Evolutionary conservation across 139 green algal genomes (phyloP), one percentile per base, ranked within the genome.

Genomic region (Chlamydomonas schloesseri): DNA sequence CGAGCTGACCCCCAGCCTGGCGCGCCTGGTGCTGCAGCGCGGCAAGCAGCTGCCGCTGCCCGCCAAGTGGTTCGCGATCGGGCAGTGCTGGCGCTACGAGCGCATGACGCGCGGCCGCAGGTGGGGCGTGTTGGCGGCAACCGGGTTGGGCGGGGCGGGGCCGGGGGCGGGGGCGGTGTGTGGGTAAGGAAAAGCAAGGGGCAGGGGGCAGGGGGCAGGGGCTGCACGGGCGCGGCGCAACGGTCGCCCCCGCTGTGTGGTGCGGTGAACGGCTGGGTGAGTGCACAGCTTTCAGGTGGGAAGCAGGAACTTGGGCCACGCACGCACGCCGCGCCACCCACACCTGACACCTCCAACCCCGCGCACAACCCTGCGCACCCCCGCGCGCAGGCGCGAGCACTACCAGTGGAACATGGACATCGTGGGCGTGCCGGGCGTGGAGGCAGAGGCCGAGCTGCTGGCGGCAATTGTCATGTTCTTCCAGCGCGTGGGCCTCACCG

Each of bases 391-490:
- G 90, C 92, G 97, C 10, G 97, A 99, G 95, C 98, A 99, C 90
- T 99, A 98, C 83, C 97, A 99, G 88, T 99, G 97, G 93, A 99
- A 99, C 93, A 99, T 99, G 97, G 98, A 99, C 92, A 96, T 99
- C 72, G 89, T 99, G 8, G 96, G 96, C 13, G 96, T 98, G 50
- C 70, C 95, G n/a, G 95, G 90, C 57, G 90, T 89, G 72, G 72
- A 86, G 88, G 98, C 98, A 8, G 98, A 99, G 91, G 98, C 95
- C 50, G 98, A 99, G 94, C 93, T 99, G 72, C 91, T 99, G 73
- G 91, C 94, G 4, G 98, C 98, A 33, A 96, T 99, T 20, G 91
- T 90, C 0, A 85, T 90, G n/a, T 98, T 99, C 81, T 99, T 99
- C 87, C 77, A 91, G 79, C 70, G 90, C 1, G 89, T 98, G 55